These are phyloP conservation scores for Alternaria sp. DNA, from an alignment of 2,329 filamentous ascomycete species.

Conservation along the genomic window DNA sequence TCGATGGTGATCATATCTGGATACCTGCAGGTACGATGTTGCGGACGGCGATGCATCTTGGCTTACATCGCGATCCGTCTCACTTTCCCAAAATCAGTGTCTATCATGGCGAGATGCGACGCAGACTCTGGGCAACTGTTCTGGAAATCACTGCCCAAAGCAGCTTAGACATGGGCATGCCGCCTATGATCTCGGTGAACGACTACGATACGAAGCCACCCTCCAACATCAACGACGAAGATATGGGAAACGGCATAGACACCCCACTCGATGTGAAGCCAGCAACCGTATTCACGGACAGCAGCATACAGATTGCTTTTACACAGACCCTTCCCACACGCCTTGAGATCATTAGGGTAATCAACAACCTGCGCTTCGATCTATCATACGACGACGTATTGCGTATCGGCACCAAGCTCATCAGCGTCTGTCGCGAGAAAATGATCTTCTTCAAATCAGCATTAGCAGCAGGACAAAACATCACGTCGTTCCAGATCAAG, in stretches of 20 bases:
- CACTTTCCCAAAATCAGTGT: slow-evolving; percentile 43
- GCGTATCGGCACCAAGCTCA: slow-evolving; percentile 34
- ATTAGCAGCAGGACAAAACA: slow-evolving; percentile 8
- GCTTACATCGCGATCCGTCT: slow-evolving; percentile 50
- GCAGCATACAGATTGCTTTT: slow-evolving; percentile 46
- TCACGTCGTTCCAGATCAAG: slow-evolving; percentile 52
- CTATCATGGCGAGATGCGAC: slow-evolving; percentile 49
- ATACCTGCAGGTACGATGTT: slow-evolving; percentile 48
- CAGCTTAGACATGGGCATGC: slow-evolving; percentile 46
- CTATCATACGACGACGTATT: slow-evolving; percentile 40
- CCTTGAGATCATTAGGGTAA: slow-evolving; percentile 41
- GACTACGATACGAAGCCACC: slow-evolving; percentile 50
- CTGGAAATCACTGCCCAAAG: slow-evolving; percentile 48
- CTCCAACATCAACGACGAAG: slow-evolving; percentile 50
- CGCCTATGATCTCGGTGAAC: slow-evolving; percentile 44
- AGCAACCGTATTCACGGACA: slow-evolving; percentile 39
- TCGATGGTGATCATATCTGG: slow-evolving; percentile 48
- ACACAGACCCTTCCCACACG: slow-evolving; percentile 45
- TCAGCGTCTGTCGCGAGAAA: slow-evolving; percentile 26
- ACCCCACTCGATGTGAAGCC: slow-evolving; percentile 30
- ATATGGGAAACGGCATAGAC: slow-evolving; percentile 38
- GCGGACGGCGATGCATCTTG: slow-evolving; percentile 50
- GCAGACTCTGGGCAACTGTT: slow-evolving; percentile 38
- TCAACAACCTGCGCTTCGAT: slow-evolving; percentile 42
- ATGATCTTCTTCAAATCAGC: slow-evolving; percentile 22